A percentile compares a stretch with the other conserved stretches of the same genome.
Conservation (phyloP, 345 rosid species). For the Syzygium grande region DNA sequence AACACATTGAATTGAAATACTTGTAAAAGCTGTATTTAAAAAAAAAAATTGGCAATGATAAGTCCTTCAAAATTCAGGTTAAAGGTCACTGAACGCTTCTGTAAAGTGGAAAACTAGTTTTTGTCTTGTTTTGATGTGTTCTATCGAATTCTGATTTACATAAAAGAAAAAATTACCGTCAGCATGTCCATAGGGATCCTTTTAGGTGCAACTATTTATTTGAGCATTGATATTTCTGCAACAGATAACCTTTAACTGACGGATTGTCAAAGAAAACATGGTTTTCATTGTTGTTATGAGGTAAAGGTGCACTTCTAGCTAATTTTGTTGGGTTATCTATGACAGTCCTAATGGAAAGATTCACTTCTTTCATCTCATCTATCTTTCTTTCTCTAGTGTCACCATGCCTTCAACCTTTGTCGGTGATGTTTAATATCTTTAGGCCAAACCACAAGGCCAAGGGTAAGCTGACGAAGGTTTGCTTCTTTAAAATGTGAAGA, state of each 20-base stretch:
- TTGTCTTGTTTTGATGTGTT: not conserved
- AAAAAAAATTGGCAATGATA: not conserved
- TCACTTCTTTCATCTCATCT: not conserved
- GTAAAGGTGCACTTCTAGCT: not conserved
- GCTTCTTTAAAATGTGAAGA: not conserved
- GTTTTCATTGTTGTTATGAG: not conserved
- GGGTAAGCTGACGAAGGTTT: not conserved
- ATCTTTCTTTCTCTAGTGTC: not conserved
- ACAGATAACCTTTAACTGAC: not conserved
- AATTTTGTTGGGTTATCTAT: not conserved
- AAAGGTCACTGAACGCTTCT: not conserved
- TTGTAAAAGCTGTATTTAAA: not conserved
- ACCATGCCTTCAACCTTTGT: not conserved
- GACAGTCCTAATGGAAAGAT: not conserved
- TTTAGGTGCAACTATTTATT: not conserved
- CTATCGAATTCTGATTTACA: not conserved
- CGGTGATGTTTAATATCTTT: not conserved
- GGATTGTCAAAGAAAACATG: not conserved
- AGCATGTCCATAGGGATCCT: not conserved
- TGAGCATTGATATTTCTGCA: not conserved
- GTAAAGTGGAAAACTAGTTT: not conserved
- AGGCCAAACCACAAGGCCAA: not conserved
- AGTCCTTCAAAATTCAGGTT: not conserved
- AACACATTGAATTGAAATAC: not conserved
- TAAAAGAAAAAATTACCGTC: not conserved